These are phyloP conservation scores for Calonectria pteridis DNA, from an alignment of 2,329 filamentous ascomycete genomes.

Conservation along the genomic window DNA sequence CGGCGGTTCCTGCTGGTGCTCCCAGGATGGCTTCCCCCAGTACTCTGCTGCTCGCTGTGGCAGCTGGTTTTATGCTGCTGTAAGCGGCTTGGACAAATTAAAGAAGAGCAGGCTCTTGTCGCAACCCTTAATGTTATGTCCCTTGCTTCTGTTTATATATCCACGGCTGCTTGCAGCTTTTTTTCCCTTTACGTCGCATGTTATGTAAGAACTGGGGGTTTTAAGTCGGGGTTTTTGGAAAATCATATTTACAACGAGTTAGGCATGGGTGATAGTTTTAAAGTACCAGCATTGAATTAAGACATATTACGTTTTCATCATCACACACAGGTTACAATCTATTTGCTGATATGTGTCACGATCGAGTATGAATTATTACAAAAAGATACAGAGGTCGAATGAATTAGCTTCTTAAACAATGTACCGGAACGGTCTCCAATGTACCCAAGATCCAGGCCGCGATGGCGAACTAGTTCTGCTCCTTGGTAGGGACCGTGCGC, in stretches of 20 bases:
- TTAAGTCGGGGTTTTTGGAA: neutral
- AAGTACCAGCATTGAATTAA: neutral
- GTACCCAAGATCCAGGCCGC: neutral
- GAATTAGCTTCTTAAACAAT: slow-evolving; percentile 9
- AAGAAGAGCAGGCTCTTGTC: slow-evolving; percentile 8
- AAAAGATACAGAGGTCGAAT: neutral
- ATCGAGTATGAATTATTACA: neutral
- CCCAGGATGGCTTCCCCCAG: slow-evolving; percentile 54
- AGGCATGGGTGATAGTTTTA: neutral
- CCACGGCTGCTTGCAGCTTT: slow-evolving; percentile 2
- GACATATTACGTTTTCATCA: neutral
- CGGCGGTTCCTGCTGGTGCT: slow-evolving; percentile 38
- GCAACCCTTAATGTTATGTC: slow-evolving; percentile 39
- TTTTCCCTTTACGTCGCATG: neutral
- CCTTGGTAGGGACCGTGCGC: slow-evolving; percentile 55
- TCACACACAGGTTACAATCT: neutral
- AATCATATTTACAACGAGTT: slow-evolving; percentile 6
- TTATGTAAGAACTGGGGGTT: slow-evolving; percentile 16
- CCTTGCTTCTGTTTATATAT: slow-evolving; percentile 35
- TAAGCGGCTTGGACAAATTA: slow-evolving; percentile 31
- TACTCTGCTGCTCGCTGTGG: slow-evolving; percentile 58
- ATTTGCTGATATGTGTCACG: neutral
- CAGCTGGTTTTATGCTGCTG: slow-evolving; percentile 58
- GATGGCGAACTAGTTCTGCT: neutral
- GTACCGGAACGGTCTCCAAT: slow-evolving; percentile 3